A percentile compares a stretch with the other conserved stretches of the same genome.
Evolutionary conservation across 371 early-diverging fungal genomes (phyloP).

Genomic region (Saksenaea vasiformis): DNA sequence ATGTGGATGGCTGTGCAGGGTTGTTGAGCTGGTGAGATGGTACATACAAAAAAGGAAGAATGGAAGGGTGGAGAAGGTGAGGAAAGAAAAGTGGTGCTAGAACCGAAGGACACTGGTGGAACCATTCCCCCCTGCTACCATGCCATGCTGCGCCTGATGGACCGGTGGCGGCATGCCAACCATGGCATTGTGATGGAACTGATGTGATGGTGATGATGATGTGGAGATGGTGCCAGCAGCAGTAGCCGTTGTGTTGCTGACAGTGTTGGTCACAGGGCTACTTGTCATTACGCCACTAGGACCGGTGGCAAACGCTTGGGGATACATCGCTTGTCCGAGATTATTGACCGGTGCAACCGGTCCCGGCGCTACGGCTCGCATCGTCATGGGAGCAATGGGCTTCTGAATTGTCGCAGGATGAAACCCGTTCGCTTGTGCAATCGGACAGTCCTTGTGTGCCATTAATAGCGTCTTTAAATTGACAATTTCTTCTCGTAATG

Average conservation of each 20-base stretch:
- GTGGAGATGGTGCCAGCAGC: not conserved
- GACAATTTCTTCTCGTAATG: conserved; percentile 73
- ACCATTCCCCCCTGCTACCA: conserved; percentile 15
- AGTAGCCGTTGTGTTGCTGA: not conserved
- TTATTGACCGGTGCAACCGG: conserved; percentile 5
- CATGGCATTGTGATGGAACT: conserved; percentile 7
- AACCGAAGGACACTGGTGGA: conserved; percentile 18
- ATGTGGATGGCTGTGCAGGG: not conserved
- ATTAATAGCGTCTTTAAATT: conserved; percentile 73
- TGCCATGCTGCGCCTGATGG: conserved; percentile 12
- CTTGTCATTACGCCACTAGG: conserved; percentile 2
- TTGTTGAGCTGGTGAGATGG: not conserved
- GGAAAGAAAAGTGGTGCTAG: conserved; percentile 5
- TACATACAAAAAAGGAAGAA: conserved; percentile 3
- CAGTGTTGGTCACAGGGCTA: conserved; percentile 1
- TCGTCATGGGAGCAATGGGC: conserved; percentile 20
- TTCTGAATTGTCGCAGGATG: conserved; percentile 30
- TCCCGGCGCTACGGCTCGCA: conserved; percentile 14
- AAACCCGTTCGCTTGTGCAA: conserved; percentile 69
- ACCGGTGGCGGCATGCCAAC: conserved; percentile 12
- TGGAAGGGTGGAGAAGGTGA: not conserved
- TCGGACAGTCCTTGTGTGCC: conserved; percentile 78
- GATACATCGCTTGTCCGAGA: conserved; percentile 1
- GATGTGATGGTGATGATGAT: conserved; percentile 1
- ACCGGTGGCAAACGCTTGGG: conserved; percentile 9